Conservation (phyloP, 768 basidiomycete species). For the Kwoniella newhampshirensis region DNA sequence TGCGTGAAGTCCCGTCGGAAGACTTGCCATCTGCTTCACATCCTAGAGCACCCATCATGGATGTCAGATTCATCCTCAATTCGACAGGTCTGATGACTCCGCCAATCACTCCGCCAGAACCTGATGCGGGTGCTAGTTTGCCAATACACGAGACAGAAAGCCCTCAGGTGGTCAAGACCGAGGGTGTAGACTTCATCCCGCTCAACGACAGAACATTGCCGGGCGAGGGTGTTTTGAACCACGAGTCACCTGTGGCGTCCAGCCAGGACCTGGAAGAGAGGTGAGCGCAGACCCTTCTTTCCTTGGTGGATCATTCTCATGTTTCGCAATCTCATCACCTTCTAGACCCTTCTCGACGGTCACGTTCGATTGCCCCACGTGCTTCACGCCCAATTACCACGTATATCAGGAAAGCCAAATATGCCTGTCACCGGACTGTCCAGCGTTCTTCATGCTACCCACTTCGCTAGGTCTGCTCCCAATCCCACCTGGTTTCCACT, state of each 20-base stretch:
- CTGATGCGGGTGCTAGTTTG: not conserved
- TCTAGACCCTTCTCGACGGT: not conserved
- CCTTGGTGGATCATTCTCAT: too few species aligned
- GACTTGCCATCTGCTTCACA: too few species aligned
- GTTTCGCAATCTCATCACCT: not conserved
- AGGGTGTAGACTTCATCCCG: not conserved
- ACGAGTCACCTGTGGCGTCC: not conserved
- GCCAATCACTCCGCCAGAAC: conserved; percentile 14
- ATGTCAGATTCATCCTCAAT: not conserved
- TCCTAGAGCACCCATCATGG: not conserved
- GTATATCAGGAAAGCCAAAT: conserved; percentile 36
- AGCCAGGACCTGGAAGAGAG: not conserved
- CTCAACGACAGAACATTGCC: not conserved
- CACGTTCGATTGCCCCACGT: conserved; percentile 8
- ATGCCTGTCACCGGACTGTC: conserved; percentile 29
- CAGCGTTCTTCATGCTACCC: conserved; percentile 29
- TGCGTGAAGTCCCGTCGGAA: too few species aligned
- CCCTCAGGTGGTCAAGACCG: not conserved
- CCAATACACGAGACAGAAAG: not conserved
- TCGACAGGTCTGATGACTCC: conserved; percentile 13
- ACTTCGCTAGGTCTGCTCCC: conserved; percentile 20
- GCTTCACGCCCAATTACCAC: conserved; percentile 14
- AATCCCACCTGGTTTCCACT: conserved; percentile 28
- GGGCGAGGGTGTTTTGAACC: not conserved
- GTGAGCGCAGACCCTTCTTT: too few species aligned